Evolutionary conservation across 768 basidiomycete species (phyloP).

Genomic region (Lepiota brunneoincarnata): DNA sequence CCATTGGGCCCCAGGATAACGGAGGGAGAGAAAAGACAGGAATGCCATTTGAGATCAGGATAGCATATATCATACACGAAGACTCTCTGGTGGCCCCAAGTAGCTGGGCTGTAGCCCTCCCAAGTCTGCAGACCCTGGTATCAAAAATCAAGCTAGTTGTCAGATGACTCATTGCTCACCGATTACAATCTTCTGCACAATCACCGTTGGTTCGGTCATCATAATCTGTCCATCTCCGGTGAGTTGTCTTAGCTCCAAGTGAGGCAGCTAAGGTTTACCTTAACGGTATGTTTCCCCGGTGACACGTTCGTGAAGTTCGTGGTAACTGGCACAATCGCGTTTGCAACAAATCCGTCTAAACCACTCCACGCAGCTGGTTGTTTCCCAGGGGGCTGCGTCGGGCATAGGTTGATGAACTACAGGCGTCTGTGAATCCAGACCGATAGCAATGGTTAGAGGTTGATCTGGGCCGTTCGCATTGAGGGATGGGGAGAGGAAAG

Average conservation of each 20-base stretch:
- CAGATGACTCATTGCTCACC: constrained; percentile 26
- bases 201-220: constrained; percentile 57
- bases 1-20: too few relatives aligned
- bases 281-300: constrained; percentile 57
- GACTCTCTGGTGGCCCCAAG: constrained; percentile 63
- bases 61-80: constrained; percentile 17
- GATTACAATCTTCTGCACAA: constrained; percentile 60
- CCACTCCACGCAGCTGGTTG: constrained; percentile 45
- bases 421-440: constrained; percentile 40
- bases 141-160: neutral
- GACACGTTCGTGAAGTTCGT: constrained; percentile 35
- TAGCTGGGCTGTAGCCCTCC: constrained; percentile 54
- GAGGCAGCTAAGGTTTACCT: constrained; percentile 28
- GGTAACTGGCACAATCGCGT: constrained; percentile 40
- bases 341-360: constrained; percentile 48
- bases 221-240: constrained; percentile 32
- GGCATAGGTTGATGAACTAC: constrained; percentile 38
- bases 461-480: constrained; percentile 48
- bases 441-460: constrained; percentile 48
- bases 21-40: neutral
- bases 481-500: constrained; percentile 47
- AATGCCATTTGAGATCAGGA: neutral
- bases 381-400: constrained; percentile 43
- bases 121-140: constrained; percentile 35
- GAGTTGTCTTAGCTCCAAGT: neutral